phyloP scores from a whole-genome alignment of 2,329 filamentous ascomycete species.

The Aspergillus clavatus region DNA sequence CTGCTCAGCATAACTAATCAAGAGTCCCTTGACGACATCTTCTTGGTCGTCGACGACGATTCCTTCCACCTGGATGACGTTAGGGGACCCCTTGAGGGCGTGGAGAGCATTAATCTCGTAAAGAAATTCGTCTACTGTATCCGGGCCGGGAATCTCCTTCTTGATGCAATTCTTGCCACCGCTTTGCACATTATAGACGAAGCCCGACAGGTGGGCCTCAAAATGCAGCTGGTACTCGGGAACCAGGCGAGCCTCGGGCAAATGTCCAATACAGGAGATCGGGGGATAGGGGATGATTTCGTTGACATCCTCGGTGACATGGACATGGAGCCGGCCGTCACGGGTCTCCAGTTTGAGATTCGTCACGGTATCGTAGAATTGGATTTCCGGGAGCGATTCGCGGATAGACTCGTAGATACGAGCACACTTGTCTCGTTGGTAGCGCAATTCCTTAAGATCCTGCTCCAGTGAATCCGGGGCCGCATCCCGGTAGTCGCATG shows the following conservation, averaged over 20 bases:
- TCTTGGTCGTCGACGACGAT: conserved; percentile 76
- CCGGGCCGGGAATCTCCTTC: conserved; percentile 94
- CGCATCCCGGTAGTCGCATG: conserved; percentile 82
- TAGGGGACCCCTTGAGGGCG: conserved; percentile 64
- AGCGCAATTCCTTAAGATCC: conserved; percentile 71
- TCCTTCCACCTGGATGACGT: conserved; percentile 81
- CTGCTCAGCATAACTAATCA: conserved; percentile 81
- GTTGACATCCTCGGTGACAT: conserved; percentile 95
- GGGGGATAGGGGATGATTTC: conserved; percentile 88
- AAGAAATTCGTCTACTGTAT: conserved; percentile 91
- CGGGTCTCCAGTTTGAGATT: conserved; percentile 90
- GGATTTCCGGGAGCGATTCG: conserved; percentile 85
- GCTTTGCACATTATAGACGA: conserved; percentile 87
- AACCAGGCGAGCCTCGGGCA: conserved; percentile 50
- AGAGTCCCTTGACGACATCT: conserved; percentile 73
- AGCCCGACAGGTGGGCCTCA: conserved; percentile 89
- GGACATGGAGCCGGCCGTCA: conserved; percentile 83
- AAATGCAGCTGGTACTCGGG: conserved; percentile 73
- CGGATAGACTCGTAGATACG: conserved; percentile 93
- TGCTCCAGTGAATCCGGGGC: conserved; percentile 77
- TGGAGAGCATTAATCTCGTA: conserved; percentile 97
- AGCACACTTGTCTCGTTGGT: conserved; percentile 85
- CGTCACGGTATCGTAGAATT: conserved; percentile 93
- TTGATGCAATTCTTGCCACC: conserved; percentile 73
- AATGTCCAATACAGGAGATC: conserved; percentile 66